phyloP scores from a whole-genome alignment of 306 rosid species.

The Fragaria vesca region DNA sequence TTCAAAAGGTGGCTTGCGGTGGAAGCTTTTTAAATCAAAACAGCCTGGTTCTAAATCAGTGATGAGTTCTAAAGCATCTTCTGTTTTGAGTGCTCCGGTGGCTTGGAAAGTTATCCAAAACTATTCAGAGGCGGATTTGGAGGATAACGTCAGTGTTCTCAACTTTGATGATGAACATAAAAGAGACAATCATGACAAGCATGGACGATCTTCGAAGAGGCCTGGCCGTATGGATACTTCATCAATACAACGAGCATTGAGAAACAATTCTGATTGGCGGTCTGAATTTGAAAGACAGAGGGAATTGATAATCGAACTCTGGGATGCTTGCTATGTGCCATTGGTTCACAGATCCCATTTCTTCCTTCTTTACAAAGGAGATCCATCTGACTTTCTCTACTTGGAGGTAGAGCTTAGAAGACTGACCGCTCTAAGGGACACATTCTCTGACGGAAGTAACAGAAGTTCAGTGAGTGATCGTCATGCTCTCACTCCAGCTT shows the following conservation, averaged over 20 bases:
- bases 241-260: constrained; percentile 12
- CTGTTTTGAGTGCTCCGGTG: constrained; percentile 29
- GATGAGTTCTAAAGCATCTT: constrained; percentile 7
- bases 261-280: constrained; percentile 25
- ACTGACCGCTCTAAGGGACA: constrained; percentile 54
- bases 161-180: constrained; percentile 41
- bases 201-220: constrained; percentile 31
- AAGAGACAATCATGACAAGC: constrained; percentile 7
- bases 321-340: constrained; percentile 75
- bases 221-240: constrained; percentile 12
- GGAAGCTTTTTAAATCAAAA: constrained; percentile 23
- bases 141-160: constrained; percentile 63
- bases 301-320: constrained; percentile 64
- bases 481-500: constrained; percentile 46
- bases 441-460: constrained; percentile 41
- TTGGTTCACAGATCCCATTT: constrained; percentile 75
- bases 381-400: constrained; percentile 70
- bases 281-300: constrained; percentile 56
- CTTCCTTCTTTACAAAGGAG: constrained; percentile 80
- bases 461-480: constrained; percentile 31
- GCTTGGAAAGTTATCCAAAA: constrained; percentile 18
- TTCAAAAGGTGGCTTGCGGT: constrained; percentile 6
- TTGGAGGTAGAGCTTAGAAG: constrained; percentile 79
- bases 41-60: constrained; percentile 4
- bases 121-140: constrained; percentile 34